Conservation (phyloP, 345 rosid genomes). For the Viola odorata region DNA sequence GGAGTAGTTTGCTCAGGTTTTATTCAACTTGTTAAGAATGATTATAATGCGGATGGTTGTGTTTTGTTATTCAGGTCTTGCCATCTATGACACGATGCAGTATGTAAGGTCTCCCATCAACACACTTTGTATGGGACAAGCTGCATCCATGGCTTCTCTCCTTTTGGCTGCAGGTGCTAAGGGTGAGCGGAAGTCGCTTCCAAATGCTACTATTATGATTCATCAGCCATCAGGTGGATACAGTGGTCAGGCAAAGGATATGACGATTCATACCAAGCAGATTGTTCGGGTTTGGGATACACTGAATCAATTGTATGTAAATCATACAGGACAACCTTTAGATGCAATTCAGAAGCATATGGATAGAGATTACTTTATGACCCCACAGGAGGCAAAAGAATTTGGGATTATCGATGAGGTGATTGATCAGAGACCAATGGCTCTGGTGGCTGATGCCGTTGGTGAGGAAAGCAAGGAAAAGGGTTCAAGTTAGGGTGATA, state of each 20-base stretch:
- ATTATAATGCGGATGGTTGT: not conserved
- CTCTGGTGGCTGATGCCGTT: slow-evolving; percentile 77
- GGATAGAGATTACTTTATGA: slow-evolving; percentile 98
- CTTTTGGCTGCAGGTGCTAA: slow-evolving; percentile 86
- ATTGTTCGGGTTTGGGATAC: slow-evolving; percentile 91
- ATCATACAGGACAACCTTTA: slow-evolving; percentile 72
- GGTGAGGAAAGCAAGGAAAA: slow-evolving; percentile 56
- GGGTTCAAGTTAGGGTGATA: slow-evolving; percentile 43
- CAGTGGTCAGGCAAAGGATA: slow-evolving; percentile 92
- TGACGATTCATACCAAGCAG: slow-evolving; percentile 89
- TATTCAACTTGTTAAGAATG: too few relatives aligned
- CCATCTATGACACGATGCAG: slow-evolving; percentile 96
- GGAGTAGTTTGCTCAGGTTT: too few relatives aligned
- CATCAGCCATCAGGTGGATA: slow-evolving; percentile 99
- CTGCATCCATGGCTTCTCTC: slow-evolving; percentile 99
- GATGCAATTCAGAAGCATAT: slow-evolving; percentile 78
- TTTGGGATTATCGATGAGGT: slow-evolving; percentile 97
- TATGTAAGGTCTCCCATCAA: slow-evolving; percentile 84
- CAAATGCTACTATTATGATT: slow-evolving; percentile 91
- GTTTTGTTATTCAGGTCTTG: slow-evolving; percentile 58
- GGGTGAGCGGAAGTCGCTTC: slow-evolving; percentile 89
- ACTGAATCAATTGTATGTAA: slow-evolving; percentile 60
- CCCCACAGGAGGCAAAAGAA: slow-evolving; percentile 84
- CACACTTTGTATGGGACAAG: slow-evolving; percentile 95
- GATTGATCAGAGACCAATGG: slow-evolving; percentile 74